Base-by-base conservation (phyloP, 139 green algal genomes). In the Protoeuglena noctilucae region DNA sequence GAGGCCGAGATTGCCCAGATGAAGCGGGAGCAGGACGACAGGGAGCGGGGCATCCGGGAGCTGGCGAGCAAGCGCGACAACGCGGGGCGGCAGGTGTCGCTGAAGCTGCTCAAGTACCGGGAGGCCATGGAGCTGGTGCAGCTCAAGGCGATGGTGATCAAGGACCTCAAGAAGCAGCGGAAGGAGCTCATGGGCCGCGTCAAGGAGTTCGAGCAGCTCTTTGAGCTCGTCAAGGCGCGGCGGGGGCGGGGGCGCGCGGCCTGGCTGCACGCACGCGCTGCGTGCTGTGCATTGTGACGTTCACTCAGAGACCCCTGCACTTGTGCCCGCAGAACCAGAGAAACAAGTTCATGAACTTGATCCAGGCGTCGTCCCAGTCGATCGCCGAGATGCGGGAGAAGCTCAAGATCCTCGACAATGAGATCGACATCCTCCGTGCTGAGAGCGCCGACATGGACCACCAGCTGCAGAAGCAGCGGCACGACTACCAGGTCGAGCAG, bases 181-280 rank as follows among this genome's bases (percentile, higher is more conserved):
- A 68, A 67, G 22, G 62, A 75, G 30, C 61, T 58, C 21, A 3
- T 29, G 9, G 6, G 28, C 0, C 69, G 70, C 3, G 69, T 79
- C 29, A 55, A 63, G 3, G 81, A 87, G 57, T 85, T 80, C 62
- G 58, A 80, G 54, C 77, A 83, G 62, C 75, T 88, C 40, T 87
- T 85, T 63, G 67, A 86, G 53, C 61, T 87, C 56, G 81, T 90
- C 19, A 82, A 81, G n/a, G n/a, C n/a, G n/a, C n/a, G n/a, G n/a
- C n/a, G n/a, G n/a, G n/a, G n/a, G n/a, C n/a, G n/a, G n/a, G n/a
- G n/a, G n/a, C n/a, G n/a, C n/a, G n/a, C n/a, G n/a, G n/a, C n/a
- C n/a, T n/a, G n/a, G n/a, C n/a, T n/a, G n/a, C n/a, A n/a, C n/a
- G n/a, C n/a, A n/a, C n/a, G n/a, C n/a, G n/a, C n/a, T n/a, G n/a